A percentile compares a stretch with the other conserved stretches of the same genome.
Conservation (phyloP, 805 yeast genomes). For the Ogataea siamensis region DNA sequence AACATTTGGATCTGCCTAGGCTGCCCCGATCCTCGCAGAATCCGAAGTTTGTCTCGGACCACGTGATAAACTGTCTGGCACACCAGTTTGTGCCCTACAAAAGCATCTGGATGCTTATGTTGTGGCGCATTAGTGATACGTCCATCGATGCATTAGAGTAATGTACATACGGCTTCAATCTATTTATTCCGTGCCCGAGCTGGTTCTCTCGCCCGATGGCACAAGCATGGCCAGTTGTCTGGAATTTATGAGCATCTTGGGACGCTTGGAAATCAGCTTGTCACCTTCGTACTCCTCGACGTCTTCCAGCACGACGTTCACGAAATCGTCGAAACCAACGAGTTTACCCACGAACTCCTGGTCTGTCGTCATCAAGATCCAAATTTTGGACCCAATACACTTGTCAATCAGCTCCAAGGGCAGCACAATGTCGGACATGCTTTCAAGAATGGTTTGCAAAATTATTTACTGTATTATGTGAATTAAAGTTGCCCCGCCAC, state of each 20-base stretch:
- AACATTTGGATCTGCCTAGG: slow-evolving; percentile 8
- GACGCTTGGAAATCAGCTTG: slow-evolving; percentile 43
- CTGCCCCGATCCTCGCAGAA: slow-evolving; percentile 7
- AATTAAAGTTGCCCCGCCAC: slow-evolving; percentile 5
- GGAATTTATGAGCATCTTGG: slow-evolving; percentile 69
- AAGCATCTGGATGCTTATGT: slow-evolving; percentile 61
- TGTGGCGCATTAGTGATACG: slow-evolving; percentile 72
- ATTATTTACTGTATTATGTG: no score
- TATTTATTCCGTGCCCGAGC: slow-evolving; percentile 9
- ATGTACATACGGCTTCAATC: slow-evolving; percentile 5
- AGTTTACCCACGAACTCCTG: slow-evolving; percentile 87
- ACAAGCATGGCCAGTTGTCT: slow-evolving; percentile 66
- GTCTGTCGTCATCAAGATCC: slow-evolving; percentile 62
- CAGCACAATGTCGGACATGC: slow-evolving; percentile 33
- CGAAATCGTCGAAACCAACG: slow-evolving; percentile 93
- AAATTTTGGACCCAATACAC: slow-evolving; percentile 75
- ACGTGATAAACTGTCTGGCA: slow-evolving; percentile 53
- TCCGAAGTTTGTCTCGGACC: slow-evolving; percentile 46
- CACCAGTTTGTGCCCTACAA: slow-evolving; percentile 63
- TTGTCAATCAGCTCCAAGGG: slow-evolving; percentile 89
- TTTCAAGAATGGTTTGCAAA: no score
- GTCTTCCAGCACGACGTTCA: slow-evolving; percentile 83
- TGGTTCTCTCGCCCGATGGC: slow-evolving; percentile 47
- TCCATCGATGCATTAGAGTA: slow-evolving; percentile 45
- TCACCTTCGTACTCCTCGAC: slow-evolving; percentile 59